A percentile compares a stretch with the other conserved stretches of the same genome.
Evolutionary conservation across 345 rosid genomes (phyloP).

Genomic region (Salix brachista): DNA sequence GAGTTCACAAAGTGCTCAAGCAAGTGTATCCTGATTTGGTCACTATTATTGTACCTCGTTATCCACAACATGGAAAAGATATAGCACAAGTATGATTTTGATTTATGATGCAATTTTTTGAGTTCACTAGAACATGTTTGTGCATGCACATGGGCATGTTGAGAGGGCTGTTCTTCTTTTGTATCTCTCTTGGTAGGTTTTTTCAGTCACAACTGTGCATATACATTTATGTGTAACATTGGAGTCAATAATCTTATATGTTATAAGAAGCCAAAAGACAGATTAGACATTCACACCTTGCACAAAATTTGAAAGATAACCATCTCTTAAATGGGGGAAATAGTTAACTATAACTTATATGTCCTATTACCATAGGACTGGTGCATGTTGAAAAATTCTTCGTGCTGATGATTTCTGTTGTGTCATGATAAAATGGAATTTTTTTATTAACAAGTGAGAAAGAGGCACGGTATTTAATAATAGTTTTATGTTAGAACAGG

Average conservation of each 20-base stretch:
- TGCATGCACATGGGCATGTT: not conserved
- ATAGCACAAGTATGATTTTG: conserved; percentile 58
- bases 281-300: not conserved
- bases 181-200: not conserved
- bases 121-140: not conserved
- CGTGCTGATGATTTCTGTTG: not conserved
- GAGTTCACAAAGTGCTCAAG: conserved; percentile 51
- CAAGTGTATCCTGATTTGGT: conserved; percentile 47
- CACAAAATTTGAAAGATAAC: not conserved
- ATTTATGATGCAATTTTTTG: not conserved
- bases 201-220: not conserved
- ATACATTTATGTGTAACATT: not conserved
- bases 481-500: not conserved
- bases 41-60: conserved; percentile 71
- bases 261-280: too few species aligned
- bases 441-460: too few species aligned
- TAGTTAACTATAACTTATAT: not conserved
- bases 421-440: not conserved
- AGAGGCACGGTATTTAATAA: not conserved
- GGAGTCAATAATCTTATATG: not conserved
- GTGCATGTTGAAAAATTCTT: not conserved
- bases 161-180: not conserved
- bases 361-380: not conserved
- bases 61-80: conserved; percentile 69
- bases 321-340: not conserved